Evolutionary conservation across 306 rosid species (phyloP), one percentile per base, ranked within the genome.

Genomic region (Quercus suber): DNA sequence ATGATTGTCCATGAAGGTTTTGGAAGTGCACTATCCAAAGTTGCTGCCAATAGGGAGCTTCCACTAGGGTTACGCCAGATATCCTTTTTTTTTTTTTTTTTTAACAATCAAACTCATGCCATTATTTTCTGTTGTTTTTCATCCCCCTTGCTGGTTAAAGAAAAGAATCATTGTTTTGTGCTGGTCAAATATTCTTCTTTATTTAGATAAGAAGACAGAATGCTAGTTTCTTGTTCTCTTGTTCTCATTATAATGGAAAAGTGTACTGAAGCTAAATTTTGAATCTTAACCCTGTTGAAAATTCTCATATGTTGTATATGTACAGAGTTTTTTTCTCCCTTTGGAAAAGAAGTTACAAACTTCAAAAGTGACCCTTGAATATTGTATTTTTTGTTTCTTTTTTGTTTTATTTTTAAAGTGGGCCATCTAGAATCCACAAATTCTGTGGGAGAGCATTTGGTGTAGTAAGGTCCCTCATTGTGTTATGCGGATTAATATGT

Each of bases 11-110:
- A 28, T 86, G 63, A 81, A 92, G 99, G 99, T 85, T 92, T 95
- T 81, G 98, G 99, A 64, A 85, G 90, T 88, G 99, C 98, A 27
- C 79, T 95, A 68, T 88, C 94, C 53, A 91, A 92, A 89, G 92
- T 92, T 71, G 84, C 91, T 56, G 89, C 96, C 75, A 91, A 93
- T 83, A 88, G 82, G 93, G 98, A 95, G 85, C 86, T 89, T 57
- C 81, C 85, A 0, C 53, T 90, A 37, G 98, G 98, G 31, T 73
- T 92, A 89, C 97, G 99, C 58, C 99, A 95, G 89, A 95, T 95
- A 95, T 95, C 99, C 99, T 92, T 81, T 84, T 76, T 41, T 7
- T 37, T 5, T 6, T 37, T 37, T 6, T 37, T 12, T 56, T 72
- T n/a, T n/a, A n/a, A 17, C 55, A 20, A 28, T 51, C 58, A 64